Evolutionary conservation across 2,329 filamentous ascomycete genomes (phyloP), one percentile per base, ranked within the genome.

Genomic region (Davidsoniella australis): DNA sequence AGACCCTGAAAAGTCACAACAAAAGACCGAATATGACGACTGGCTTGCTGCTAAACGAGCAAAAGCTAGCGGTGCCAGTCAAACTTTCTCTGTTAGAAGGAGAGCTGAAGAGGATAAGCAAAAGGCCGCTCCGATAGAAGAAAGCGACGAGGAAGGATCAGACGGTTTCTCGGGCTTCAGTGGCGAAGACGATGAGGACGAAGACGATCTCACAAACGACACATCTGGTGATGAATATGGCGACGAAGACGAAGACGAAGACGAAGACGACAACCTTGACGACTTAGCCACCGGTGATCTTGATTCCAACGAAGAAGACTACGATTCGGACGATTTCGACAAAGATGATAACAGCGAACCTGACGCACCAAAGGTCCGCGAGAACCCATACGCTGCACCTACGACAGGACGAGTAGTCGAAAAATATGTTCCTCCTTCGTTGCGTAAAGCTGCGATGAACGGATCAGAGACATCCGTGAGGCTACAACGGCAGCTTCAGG

Each of bases 341-440:
- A 56, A 59, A 4, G 52, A 58, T 5, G 56, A 58, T 23, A 55
- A 57, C n/a, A 63, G 63, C 6, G 63, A 66, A 3, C 65, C 65
- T 2, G 60, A 60, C 6, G 56, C 54, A 4, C 47, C 48, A 16
- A 63, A 71, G 51, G 23, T 44, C 20, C 73, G 78, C 53, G 89
- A 96, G 62, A 95, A 96, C 56, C 89, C 89, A 4, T 96, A 94
- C 57, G 70, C 89, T 46, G 82, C 89, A 2, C 89, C 89, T 4
- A 62, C 67, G 2, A 63, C 64, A 1, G 66, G 66, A 17, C 58
- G 61, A 14, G 62, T 66, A 39, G 60, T 68, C 16, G 68, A 70
- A 5, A 94, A 93, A 73, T 98, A 98, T 58, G 73, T 95, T 2
- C 89, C 91, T 1, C 91, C 89, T 2, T 94, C 88, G 1, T 67